A percentile compares a stretch with the other conserved stretches of the same genome.
Evolutionary conservation across 768 basidiomycete species (phyloP).

Genomic region (Pulveroboletus sp.): DNA sequence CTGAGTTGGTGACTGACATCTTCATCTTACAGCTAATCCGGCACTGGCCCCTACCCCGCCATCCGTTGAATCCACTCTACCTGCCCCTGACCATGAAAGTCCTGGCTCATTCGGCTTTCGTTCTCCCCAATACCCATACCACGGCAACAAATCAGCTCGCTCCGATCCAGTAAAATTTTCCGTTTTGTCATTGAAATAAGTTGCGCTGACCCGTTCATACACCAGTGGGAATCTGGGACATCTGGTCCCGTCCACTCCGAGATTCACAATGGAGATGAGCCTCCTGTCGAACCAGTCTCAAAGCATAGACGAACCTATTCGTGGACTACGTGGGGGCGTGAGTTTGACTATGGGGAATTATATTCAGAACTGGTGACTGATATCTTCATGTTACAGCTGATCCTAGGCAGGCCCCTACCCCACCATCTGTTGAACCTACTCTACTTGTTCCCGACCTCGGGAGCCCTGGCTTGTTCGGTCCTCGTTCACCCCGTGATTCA

Average conservation of each 20-base stretch:
- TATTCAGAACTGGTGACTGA: background rate
- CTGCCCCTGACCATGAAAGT: conserved; percentile 53
- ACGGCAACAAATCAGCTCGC: background rate
- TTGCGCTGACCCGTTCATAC: too few relatives aligned
- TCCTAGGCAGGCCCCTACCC: conserved; percentile 51
- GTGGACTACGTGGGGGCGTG: conserved; percentile 67
- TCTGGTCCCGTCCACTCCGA: too few relatives aligned
- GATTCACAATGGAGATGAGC: too few relatives aligned
- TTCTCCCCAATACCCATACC: conserved; percentile 30
- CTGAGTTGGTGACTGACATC: background rate
- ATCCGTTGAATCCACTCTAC: conserved; percentile 54
- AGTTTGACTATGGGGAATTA: conserved; percentile 27
- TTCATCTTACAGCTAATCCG: conserved; percentile 49
- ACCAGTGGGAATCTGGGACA: background rate
- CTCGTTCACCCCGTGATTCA: too few relatives aligned
- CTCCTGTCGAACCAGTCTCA: too few relatives aligned
- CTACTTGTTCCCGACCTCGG: conserved; percentile 52
- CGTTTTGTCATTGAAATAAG: too few relatives aligned
- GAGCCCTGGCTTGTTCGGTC: conserved; percentile 16
- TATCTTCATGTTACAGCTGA: conserved; percentile 44
- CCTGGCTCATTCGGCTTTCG: conserved; percentile 49
- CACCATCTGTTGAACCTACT: conserved; percentile 57
- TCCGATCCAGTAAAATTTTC: too few relatives aligned
- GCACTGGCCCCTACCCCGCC: conserved; percentile 52
- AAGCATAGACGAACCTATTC: conserved; percentile 22